A percentile compares a stretch with the other conserved stretches of the same genome.
phyloP scores from a whole-genome alignment of 164 flowering plant species.

The Saururus chinensis region DNA sequence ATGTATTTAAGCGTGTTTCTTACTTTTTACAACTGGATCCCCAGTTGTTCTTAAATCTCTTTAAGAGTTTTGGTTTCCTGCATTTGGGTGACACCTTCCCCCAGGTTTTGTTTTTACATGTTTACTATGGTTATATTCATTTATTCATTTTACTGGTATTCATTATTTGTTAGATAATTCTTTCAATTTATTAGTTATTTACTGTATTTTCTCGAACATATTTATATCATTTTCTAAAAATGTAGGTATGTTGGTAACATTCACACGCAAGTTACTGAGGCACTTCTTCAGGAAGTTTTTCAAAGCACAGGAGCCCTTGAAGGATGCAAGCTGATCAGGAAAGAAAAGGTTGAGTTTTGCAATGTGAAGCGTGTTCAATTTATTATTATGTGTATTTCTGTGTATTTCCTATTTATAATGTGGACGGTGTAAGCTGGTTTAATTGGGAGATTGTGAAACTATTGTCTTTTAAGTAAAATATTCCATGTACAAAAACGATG shows the following conservation, averaged over 20 bases:
- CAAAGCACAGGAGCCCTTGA: slow-evolving; percentile 25
- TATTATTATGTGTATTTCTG: neutral
- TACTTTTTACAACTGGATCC: neutral
- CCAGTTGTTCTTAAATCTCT: neutral
- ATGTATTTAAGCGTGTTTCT: neutral
- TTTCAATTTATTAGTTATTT: no score
- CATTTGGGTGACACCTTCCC: neutral
- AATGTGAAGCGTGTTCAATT: neutral
- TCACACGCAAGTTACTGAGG: slow-evolving; percentile 29
- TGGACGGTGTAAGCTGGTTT: no score
- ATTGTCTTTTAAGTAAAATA: no score
- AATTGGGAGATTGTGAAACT: no score
- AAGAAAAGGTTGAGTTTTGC: slow-evolving; percentile 18
- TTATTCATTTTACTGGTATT: neutral
- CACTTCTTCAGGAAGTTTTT: slow-evolving; percentile 59
- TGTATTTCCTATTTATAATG: neutral
- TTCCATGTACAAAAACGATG: no score
- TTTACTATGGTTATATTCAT: neutral
- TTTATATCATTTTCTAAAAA: neutral
- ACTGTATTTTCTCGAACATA: no score
- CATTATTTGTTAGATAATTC: no score
- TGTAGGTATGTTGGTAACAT: slow-evolving; percentile 26
- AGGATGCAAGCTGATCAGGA: slow-evolving; percentile 27
- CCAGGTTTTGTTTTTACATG: neutral
- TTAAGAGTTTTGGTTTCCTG: neutral